Percentiles rank a stretch among this genome's conserved stretches.
Conservation (phyloP, 2,329 filamentous ascomycete genomes). For the Penicillium sp. region DNA sequence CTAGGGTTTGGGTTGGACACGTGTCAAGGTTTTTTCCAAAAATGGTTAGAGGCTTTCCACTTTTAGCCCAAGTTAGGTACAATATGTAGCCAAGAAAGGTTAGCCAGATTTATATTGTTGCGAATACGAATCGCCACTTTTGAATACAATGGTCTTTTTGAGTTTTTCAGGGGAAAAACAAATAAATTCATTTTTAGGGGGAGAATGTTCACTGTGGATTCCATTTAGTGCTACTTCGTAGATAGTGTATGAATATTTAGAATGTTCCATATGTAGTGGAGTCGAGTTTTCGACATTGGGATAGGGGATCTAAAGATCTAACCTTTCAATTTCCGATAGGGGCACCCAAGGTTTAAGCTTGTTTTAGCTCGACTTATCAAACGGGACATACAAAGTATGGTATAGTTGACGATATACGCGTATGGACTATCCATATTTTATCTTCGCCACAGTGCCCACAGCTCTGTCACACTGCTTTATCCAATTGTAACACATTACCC, state of each 20-base stretch:
- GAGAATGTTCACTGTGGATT: neutral
- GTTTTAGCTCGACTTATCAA: conserved; percentile 20
- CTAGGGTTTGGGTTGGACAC: conserved; percentile 11
- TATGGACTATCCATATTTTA: neutral
- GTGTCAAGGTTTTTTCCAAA: conserved; percentile 3
- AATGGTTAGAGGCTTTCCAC: conserved; percentile 1
- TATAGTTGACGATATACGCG: conserved; percentile 6
- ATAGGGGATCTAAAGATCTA: conserved; percentile 8
- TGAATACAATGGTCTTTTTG: neutral
- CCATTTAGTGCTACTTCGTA: neutral
- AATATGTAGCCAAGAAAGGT: neutral
- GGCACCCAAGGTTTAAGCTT: conserved; percentile 23
- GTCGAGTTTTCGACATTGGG: neutral
- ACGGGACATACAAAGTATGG: neutral
- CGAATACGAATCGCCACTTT: conserved; percentile 10
- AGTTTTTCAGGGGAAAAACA: neutral
- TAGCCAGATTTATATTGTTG: neutral
- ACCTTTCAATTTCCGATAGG: conserved; percentile 15
- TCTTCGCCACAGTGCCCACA: conserved; percentile 7
- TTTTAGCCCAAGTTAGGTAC: neutral
- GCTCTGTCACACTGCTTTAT: neutral
- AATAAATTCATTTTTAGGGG: neutral
- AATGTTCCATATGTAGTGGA: neutral
- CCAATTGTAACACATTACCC: conserved; percentile 1
- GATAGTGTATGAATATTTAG: neutral